Evolutionary conservation across 2,329 filamentous ascomycete genomes (phyloP).

Genomic region (Acrodontium crateriforme): DNA sequence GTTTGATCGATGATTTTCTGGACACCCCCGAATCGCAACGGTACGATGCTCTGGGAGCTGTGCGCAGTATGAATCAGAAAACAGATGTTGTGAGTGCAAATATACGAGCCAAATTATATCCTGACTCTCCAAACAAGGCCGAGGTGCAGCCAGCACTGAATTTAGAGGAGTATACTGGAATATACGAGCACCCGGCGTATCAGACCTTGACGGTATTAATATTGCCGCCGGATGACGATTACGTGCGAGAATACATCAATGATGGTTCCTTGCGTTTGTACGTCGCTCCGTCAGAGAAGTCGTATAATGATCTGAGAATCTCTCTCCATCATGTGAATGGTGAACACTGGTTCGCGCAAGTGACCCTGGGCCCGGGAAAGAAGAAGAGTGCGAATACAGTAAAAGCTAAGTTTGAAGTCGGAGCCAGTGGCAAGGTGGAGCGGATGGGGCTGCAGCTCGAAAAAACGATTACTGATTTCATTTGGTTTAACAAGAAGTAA

Average conservation of each 20-base stretch:
- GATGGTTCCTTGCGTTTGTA: background rate
- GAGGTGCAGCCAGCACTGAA: background rate
- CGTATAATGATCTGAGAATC: background rate
- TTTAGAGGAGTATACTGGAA: background rate
- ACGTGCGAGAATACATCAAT: too few species aligned
- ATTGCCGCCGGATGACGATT: background rate
- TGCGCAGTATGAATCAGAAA: background rate
- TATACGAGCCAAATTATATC: background rate
- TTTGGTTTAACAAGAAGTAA: background rate
- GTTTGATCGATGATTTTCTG: background rate
- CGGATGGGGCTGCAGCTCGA: background rate
- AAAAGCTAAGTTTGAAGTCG: constrained; percentile 1
- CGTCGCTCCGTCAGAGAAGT: background rate
- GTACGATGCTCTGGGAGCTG: background rate
- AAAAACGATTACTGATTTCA: background rate
- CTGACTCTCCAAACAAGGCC: background rate
- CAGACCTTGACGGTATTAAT: background rate
- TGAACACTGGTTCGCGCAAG: background rate
- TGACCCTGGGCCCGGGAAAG: background rate
- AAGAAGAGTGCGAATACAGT: background rate
- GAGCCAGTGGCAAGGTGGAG: background rate
- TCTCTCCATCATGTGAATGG: background rate
- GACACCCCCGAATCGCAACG: background rate
- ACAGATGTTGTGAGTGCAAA: too few species aligned
- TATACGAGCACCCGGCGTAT: background rate